Evolutionary conservation across 208 protist species (phyloP), one percentile per base, ranked within the genome.

Genomic region (Acanthamoeba castellanii): DNA sequence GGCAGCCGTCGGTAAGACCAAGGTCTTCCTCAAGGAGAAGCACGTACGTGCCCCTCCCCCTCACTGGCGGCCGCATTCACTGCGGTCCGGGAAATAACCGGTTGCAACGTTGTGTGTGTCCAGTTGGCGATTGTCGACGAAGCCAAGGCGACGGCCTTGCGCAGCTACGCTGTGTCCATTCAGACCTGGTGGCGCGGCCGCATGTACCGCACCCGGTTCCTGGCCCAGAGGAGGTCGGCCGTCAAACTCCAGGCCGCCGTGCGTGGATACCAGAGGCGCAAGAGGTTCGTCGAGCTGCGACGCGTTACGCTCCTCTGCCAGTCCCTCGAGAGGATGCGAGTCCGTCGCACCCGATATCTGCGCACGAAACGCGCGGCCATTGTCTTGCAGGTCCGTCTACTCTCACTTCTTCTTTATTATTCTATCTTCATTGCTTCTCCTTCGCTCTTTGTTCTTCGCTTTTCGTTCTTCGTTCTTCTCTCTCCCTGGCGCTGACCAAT

Each of bases 21-120:
- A 94, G 42, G 90, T 94, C 37, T 94, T 94, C 45, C 52, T 94
- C 32, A 76, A 82, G 45, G 90, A 76, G 45, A 50, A 94, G 3
- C 30, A 84, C 22, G 87, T 92, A 25, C 81, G 30, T 42, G 30
- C 52, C 25, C 42, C 11, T 7, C 34, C 25, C 42, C 9, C 25
- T 1, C 27, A 57, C 34, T 9, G 14, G 47, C 50, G 1, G n/a
- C n/a, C n/a, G 11, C 70, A 2, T 78, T 13, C 1, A 18, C 70
- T 13, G 20, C 9, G 37, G 9, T 4, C 42, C 52, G 22, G 52
- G 14, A 1, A 42, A 3, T 42, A 42, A 42, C 3, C 37, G 3
- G 13, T 52, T 9, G 50, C 50, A 11, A 55, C 50, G 50, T 55
- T 1, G 3, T 55, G 50, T 9, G 7, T 55, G 27, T 84, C 74